Evolutionary conservation across 2,329 filamentous ascomycete genomes (phyloP).

Genomic region (Chaetomium strumarium): DNA sequence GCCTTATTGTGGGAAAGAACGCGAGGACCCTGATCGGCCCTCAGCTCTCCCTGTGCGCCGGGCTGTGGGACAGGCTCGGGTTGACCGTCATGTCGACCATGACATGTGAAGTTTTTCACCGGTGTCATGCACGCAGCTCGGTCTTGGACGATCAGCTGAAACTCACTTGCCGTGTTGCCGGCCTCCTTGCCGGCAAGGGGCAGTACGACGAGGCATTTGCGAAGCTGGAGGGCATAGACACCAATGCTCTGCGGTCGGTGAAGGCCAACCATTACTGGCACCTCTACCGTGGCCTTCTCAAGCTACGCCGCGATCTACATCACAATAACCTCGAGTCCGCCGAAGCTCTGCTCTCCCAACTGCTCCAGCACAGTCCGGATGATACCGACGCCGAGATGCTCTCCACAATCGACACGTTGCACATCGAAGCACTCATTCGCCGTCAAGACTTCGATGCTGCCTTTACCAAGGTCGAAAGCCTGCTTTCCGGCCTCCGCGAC

Average conservation of each 20-base stretch:
- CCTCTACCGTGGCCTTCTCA: constrained; percentile 61
- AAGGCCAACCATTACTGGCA: constrained; percentile 72
- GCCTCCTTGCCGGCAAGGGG: constrained; percentile 60
- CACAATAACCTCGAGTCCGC: constrained; percentile 48
- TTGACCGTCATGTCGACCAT: constrained; percentile 48
- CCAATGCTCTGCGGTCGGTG: constrained; percentile 56
- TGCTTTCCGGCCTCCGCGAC: constrained; percentile 38
- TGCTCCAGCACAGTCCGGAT: constrained; percentile 44
- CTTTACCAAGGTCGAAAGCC: constrained; percentile 41
- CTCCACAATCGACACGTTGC: constrained; percentile 45
- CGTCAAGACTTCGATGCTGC: constrained; percentile 43
- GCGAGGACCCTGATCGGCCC: constrained; percentile 67
- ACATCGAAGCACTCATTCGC: constrained; percentile 46
- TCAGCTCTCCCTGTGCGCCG: constrained; percentile 65
- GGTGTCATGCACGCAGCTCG: constrained; percentile 57
- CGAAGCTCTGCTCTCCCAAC: constrained; percentile 44
- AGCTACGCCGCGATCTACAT: constrained; percentile 57
- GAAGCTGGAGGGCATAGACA: constrained; percentile 42
- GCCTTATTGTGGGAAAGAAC: constrained; percentile 72
- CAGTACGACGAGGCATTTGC: constrained; percentile 63
- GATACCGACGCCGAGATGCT: constrained; percentile 40
- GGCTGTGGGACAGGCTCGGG: constrained; percentile 73
- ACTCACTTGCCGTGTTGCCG: constrained; percentile 64
- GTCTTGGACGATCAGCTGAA: constrained; percentile 73
- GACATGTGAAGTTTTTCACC: constrained; percentile 67